phyloP scores from a whole-genome alignment of 129 eudicot genomes.

The Flaveria linearis region DNA sequence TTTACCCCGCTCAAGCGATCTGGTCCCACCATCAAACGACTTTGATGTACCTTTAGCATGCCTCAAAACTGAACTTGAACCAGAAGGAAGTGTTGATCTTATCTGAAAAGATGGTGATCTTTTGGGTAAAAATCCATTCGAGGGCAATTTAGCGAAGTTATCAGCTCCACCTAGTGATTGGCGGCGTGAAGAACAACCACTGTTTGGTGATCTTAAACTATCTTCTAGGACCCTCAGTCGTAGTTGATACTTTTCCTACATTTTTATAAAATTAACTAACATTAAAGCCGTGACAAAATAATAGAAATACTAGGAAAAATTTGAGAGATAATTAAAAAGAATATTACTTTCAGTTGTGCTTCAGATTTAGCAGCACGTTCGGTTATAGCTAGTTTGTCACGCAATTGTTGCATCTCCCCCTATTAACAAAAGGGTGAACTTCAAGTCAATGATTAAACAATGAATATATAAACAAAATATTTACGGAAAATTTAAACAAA shows the following conservation, averaged over 20 bases:
- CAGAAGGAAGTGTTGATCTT: constrained; percentile 65
- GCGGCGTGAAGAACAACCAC: constrained; percentile 62
- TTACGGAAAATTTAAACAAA: neutral
- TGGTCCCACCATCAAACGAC: constrained; percentile 92
- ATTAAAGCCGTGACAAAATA: neutral
- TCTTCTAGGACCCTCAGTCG: constrained; percentile 88
- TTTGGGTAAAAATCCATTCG: constrained; percentile 82
- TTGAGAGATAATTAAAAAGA: neutral
- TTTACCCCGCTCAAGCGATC: constrained; percentile 85
- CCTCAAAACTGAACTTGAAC: constrained; percentile 62
- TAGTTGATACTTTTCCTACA: constrained; percentile 77
- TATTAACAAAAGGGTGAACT: constrained; percentile 40
- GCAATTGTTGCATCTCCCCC: constrained; percentile 91
- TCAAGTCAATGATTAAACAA: constrained; percentile 30
- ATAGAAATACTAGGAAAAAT: neutral
- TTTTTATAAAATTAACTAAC: neutral
- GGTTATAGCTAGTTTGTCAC: constrained; percentile 73
- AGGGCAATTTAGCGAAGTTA: constrained; percentile 65
- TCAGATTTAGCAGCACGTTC: constrained; percentile 90
- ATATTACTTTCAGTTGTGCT: constrained; percentile 73
- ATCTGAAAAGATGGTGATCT: constrained; percentile 81
- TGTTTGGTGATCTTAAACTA: constrained; percentile 66
- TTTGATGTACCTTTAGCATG: constrained; percentile 95
- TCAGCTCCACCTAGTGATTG: constrained; percentile 92
- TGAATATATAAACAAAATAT: neutral